Evolutionary conservation across 768 basidiomycete species (phyloP), one percentile per base, ranked within the genome.

Genomic region (Leccinum fibrillosum): DNA sequence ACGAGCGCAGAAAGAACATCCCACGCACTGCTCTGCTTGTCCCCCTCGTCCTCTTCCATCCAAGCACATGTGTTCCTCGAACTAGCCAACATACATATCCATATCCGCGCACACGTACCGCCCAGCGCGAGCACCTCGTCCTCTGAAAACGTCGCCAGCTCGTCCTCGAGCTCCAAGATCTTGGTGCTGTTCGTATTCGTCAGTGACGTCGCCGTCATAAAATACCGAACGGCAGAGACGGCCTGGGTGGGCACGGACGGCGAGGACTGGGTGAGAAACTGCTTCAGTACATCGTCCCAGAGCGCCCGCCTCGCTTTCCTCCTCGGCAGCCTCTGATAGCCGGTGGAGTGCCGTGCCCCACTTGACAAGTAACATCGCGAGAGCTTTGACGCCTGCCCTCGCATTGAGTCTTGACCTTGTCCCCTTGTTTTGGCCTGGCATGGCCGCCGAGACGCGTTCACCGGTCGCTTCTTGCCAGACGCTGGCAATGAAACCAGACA

Each of bases 101-200:
- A 78, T 37, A 97, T 71, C 15, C 97, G 82, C 4, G 86, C 79
- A 57, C 92, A 85, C 48, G 89, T 80, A 2, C 88, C 85, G 49
- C 81, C 79, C 1, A 98, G 76, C 0, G 83, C 76, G 5, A 88
- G 23, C 23, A 23, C 23, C 23, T 23, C 23, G 23, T 23, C 23
- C 23, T 23, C 23, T 23, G 23, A 23, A 23, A 23, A 23, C 2
- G 25, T 25, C 25, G 25, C 25, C 25, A 25, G 25, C 25, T 25
- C 25, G 25, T 30, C 28, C 28, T 96, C 92, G 15, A 99, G 80
- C 67, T 95, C 92, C 12, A 88, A 77, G 17, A 95, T 83, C 73
- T 98, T 97, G 11, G 83, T 81, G 60, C 80, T 85, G 71, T 98
- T 98, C 9, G 90, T 85, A 59, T 92, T 89, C 2, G 90, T 84